Base-by-base conservation (phyloP, 2,329 filamentous ascomycete species). In the Fusarium chuoi region DNA sequence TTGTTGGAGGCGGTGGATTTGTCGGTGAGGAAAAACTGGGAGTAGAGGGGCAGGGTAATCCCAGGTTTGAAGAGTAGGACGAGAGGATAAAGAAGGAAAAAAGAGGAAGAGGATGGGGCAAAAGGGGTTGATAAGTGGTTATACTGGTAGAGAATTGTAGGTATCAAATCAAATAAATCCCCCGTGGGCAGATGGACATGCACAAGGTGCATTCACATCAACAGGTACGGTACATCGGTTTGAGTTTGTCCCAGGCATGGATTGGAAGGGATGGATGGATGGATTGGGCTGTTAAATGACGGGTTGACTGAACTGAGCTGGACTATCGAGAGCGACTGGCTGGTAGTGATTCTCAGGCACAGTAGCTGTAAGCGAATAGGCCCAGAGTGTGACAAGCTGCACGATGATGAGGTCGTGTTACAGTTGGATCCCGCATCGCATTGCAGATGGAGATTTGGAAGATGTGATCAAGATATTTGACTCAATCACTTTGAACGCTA, bases 331-430 rank as follows among this genome's bases (percentile, higher is more conserved):
- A 39, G 48, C 55, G 54, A 62, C 62, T 66, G 68, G 61, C 35
- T 61, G 68, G 44, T 46, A 57, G 39, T 48, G 68, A 74, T 74
- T 72, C 71, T 74, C 71, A 74, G 71, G 71, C 58, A 74, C 71
- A 68, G 41, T 49, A 61, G 52, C 59, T 70, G 61, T 65, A 74
- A 65, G 62, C 71, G 71, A 68, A 65, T 61, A 48, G 59, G 55
- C 46, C 46, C 39, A 52, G 45, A 51, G 51, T 73, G 71, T 74
- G 68, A 74, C 63, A 58, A 70, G 51, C 71, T 75, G 72, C 72
- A 75, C 72, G 72, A 75, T 75, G 72, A 75, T 75, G 71, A 74
- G 62, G 65, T 73, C 65, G 55, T 62, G 63, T 58, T 73, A 58
- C 71, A 73, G 68, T 65, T 49, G 52, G 60, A 67, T 68, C 62